Evolutionary conservation across 2,329 filamentous ascomycete species (phyloP).

Genomic region (Phyllosticta citrichinensis): DNA sequence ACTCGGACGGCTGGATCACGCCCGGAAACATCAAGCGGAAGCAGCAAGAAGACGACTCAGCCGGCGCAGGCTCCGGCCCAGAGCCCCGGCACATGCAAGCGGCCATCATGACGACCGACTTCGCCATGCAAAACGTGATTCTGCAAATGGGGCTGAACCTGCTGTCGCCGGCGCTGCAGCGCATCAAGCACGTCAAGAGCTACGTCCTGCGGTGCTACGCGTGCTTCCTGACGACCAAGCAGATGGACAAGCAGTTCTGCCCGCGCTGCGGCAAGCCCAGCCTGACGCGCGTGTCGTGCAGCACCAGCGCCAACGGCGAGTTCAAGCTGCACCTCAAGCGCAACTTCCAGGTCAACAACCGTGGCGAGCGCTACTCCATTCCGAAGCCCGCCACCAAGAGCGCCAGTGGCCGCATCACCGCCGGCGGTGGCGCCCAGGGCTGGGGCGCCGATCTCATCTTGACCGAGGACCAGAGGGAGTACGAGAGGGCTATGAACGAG

Average conservation of each 20-base stretch:
- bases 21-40: conserved; percentile 82
- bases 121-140: conserved; percentile 94
- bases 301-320: conserved; percentile 67
- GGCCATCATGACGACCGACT: conserved; percentile 90
- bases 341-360: conserved; percentile 93
- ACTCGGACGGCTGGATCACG: conserved; percentile 82
- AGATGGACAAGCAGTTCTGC: conserved; percentile 88
- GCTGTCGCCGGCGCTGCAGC: conserved; percentile 65
- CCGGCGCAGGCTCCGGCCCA: conserved; percentile 29
- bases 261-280: conserved; percentile 81
- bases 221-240: conserved; percentile 66
- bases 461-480: conserved; percentile 95
- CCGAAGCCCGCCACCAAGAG: conserved; percentile 81
- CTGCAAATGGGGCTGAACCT: conserved; percentile 91
- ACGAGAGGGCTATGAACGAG: conserved; percentile 51
- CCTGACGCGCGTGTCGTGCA: conserved; percentile 74
- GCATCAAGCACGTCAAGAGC: conserved; percentile 76
- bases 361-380: conserved; percentile 85
- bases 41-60: conserved; percentile 55
- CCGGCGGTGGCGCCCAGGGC: conserved; percentile 64
- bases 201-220: conserved; percentile 83
- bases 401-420: conserved; percentile 62
- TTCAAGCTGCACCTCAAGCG: conserved; percentile 83
- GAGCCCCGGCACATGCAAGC: conserved; percentile 64
- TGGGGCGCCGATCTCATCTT: conserved; percentile 81